Percentiles rank a stretch among this genome's conserved stretches.
These are phyloP conservation scores for Hypoxylon sp. DNA, from an alignment of 2,329 filamentous ascomycete species.

Conservation along the genomic window DNA sequence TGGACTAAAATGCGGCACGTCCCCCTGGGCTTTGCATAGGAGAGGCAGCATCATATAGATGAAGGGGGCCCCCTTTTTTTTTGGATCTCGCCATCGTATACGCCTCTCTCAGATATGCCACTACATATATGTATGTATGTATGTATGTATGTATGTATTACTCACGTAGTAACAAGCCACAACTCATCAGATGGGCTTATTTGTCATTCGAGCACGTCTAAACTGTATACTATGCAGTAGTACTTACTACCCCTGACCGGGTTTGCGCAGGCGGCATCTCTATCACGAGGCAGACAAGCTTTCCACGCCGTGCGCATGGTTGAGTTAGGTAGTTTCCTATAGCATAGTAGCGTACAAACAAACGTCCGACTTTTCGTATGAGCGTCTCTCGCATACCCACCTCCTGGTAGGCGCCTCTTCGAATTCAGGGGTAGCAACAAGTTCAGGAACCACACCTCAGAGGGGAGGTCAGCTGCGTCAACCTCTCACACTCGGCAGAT, in stretches of 20 bases:
- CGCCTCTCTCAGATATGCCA: slow-evolving; percentile 15
- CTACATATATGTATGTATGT: slow-evolving; percentile 16
- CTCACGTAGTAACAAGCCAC: background rate
- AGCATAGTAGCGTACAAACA: background rate
- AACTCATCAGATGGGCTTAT: background rate
- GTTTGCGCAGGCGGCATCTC: slow-evolving; percentile 26
- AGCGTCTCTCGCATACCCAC: too few relatives aligned
- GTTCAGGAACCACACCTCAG: background rate
- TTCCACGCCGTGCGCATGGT: background rate
- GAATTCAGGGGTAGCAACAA: slow-evolving; percentile 23
- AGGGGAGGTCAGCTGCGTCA: background rate
- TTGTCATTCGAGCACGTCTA: background rate
- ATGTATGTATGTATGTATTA: background rate
- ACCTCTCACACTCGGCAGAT: background rate
- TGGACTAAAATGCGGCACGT: slow-evolving; percentile 28
- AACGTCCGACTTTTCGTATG: background rate
- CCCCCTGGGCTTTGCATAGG: slow-evolving; percentile 30
- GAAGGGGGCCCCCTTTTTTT: slow-evolving; percentile 26
- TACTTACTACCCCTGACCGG: slow-evolving; percentile 7
- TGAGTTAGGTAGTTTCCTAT: background rate
- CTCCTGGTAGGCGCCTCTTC: too few relatives aligned
- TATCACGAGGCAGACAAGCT: slow-evolving; percentile 24
- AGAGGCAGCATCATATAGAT: slow-evolving; percentile 37
- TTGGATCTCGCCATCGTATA: slow-evolving; percentile 17
- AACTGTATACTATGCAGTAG: too few relatives aligned